These are phyloP conservation scores for Aspergillus carbonarius DNA, from an alignment of 2,329 filamentous ascomycete genomes.

Conservation along the genomic window DNA sequence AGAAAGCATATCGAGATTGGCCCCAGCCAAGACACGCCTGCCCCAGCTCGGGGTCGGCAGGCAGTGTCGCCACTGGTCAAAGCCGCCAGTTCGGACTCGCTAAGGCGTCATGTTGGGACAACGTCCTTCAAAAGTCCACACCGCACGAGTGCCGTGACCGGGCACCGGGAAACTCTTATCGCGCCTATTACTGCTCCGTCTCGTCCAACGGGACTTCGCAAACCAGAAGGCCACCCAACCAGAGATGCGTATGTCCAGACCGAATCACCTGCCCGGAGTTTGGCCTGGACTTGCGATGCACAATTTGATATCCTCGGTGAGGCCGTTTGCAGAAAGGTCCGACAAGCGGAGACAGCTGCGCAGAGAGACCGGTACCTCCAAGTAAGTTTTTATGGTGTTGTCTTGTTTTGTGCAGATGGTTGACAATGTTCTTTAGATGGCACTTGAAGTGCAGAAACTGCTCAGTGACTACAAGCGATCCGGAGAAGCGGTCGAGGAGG, in stretches of 20 bases:
- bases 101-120: background rate
- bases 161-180: background rate
- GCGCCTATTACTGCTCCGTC: background rate
- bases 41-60: slow-evolving; percentile 19
- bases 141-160: slow-evolving; percentile 1
- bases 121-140: slow-evolving; percentile 21
- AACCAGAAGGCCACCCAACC: background rate
- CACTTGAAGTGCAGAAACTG: slow-evolving; percentile 18
- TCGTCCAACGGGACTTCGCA: background rate
- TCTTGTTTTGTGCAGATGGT: background rate
- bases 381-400: slow-evolving; percentile 11
- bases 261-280: background rate
- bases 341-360: slow-evolving; percentile 5
- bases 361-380: slow-evolving; percentile 17
- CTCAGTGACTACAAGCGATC: slow-evolving; percentile 12
- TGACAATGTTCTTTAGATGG: slow-evolving; percentile 12
- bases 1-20: background rate
- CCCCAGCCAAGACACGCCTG: slow-evolving; percentile 10
- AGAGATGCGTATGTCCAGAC: background rate
- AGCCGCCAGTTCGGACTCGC: slow-evolving; percentile 1
- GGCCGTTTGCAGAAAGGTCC: slow-evolving; percentile 6
- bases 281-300: background rate
- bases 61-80: slow-evolving; percentile 21
- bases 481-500: background rate
- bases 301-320: background rate